Conservation (phyloP, 2,329 filamentous ascomycete genomes). For the Colletotrichum chlorophyti region DNA sequence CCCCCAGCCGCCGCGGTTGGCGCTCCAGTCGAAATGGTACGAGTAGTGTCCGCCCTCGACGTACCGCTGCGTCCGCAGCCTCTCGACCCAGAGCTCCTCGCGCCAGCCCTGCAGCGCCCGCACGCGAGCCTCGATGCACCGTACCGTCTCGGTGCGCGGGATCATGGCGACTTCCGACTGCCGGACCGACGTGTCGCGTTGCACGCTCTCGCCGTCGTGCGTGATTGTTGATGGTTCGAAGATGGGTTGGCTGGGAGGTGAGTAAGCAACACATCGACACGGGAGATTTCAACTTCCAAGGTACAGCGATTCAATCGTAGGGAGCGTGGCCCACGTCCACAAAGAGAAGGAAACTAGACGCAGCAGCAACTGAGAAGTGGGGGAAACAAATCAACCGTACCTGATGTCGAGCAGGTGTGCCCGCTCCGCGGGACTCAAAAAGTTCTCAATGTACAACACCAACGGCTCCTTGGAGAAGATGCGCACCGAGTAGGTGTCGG, state of each 20-base stretch:
- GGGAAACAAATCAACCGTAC: constrained; percentile 39
- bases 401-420: constrained; percentile 57
- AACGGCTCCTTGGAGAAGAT: constrained; percentile 57
- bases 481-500: constrained; percentile 53
- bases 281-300: too few species aligned
- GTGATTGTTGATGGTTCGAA: constrained; percentile 60
- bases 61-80: constrained; percentile 59
- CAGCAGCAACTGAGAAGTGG: too few species aligned
- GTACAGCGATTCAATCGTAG: too few species aligned
- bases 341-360: too few species aligned
- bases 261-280: too few species aligned
- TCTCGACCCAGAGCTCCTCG: constrained; percentile 59
- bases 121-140: constrained; percentile 56
- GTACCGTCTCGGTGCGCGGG: constrained; percentile 51
- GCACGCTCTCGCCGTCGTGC: constrained; percentile 49
- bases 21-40: constrained; percentile 63
- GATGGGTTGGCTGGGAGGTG: constrained; percentile 46
- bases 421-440: constrained; percentile 52
- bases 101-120: constrained; percentile 59
- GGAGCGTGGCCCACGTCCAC: too few species aligned
- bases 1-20: constrained; percentile 50
- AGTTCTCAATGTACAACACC: constrained; percentile 61
- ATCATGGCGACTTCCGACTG: constrained; percentile 60
- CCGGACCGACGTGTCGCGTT: constrained; percentile 51
- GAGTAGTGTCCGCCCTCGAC: constrained; percentile 54